These are phyloP conservation scores for Cryomyces antarcticus DNA, from an alignment of 495 filamentous ascomycete genomes.

Conservation along the genomic window DNA sequence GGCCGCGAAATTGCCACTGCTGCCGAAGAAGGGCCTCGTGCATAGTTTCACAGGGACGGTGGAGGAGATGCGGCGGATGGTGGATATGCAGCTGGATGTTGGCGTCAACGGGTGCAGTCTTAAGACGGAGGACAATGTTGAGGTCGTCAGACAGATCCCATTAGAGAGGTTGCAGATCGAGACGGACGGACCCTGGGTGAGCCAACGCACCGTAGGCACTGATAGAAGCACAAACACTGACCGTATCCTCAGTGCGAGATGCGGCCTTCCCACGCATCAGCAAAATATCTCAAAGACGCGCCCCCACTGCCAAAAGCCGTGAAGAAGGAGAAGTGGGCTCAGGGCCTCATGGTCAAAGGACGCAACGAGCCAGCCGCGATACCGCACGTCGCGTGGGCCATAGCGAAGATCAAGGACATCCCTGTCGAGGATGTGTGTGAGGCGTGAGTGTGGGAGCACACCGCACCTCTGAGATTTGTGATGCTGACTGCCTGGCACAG, in stretches of 20 bases:
- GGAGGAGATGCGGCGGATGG: constrained; percentile 59
- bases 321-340: constrained; percentile 85
- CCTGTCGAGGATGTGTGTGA: constrained; percentile 63
- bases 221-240: constrained; percentile 3
- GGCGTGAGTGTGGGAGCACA: constrained; percentile 30
- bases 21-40: constrained; percentile 59
- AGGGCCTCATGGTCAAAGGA: constrained; percentile 71
- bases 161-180: constrained; percentile 66
- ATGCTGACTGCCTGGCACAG: constrained; percentile 15
- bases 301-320: constrained; percentile 28
- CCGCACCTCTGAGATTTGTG: not conserved
- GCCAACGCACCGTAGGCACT: constrained; percentile 11
- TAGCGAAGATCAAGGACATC: constrained; percentile 69
- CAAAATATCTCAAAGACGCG: constrained; percentile 28
- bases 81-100: constrained; percentile 59
- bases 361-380: constrained; percentile 82
- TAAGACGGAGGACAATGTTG: constrained; percentile 77
- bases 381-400: constrained; percentile 60
- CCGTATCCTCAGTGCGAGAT: constrained; percentile 30
- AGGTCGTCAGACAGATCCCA: constrained; percentile 55
- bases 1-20: constrained; percentile 25
- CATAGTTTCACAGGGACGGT: constrained; percentile 78
- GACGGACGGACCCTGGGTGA: constrained; percentile 74
- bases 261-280: constrained; percentile 40
- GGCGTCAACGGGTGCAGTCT: constrained; percentile 83